phyloP scores from a whole-genome alignment of 768 basidiomycete genomes.

The Rhodocollybia butyracea region DNA sequence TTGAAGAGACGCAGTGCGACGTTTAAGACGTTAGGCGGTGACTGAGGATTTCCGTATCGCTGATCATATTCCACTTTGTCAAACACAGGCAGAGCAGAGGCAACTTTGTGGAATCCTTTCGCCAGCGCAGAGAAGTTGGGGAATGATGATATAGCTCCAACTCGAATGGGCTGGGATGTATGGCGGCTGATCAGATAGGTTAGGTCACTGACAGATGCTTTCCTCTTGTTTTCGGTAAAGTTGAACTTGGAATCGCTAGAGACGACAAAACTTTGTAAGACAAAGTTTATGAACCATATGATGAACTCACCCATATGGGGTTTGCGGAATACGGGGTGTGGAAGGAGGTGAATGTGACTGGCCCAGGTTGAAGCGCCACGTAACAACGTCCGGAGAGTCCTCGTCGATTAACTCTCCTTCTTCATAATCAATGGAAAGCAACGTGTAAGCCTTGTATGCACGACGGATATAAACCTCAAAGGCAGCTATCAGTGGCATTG shows the following conservation, averaged over 20 bases:
- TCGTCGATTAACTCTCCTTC: conserved; percentile 85
- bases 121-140: conserved; percentile 65
- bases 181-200: conserved; percentile 87
- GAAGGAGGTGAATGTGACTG: conserved; percentile 83
- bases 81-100: conserved; percentile 70
- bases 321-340: conserved; percentile 73
- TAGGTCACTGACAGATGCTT: conserved; percentile 93
- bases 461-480: conserved; percentile 96
- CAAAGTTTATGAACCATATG: not conserved
- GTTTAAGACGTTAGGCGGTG: conserved; percentile 93
- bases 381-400: conserved; percentile 75
- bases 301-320: conserved; percentile 36
- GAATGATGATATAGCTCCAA: conserved; percentile 91
- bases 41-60: conserved; percentile 66
- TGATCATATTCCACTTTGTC: conserved; percentile 68
- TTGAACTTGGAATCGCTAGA: too few species aligned
- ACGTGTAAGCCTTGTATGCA: conserved; percentile 90
- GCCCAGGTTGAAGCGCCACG: conserved; percentile 95
- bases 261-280: too few species aligned
- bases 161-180: conserved; percentile 86
- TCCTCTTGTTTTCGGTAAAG: conserved; percentile 56
- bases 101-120: conserved; percentile 73
- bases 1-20: conserved; percentile 88
- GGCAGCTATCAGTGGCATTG: conserved; percentile 55
- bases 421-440: conserved; percentile 92